Conservation (phyloP, 169 alveolate genomes). For the Babesia ovis region DNA sequence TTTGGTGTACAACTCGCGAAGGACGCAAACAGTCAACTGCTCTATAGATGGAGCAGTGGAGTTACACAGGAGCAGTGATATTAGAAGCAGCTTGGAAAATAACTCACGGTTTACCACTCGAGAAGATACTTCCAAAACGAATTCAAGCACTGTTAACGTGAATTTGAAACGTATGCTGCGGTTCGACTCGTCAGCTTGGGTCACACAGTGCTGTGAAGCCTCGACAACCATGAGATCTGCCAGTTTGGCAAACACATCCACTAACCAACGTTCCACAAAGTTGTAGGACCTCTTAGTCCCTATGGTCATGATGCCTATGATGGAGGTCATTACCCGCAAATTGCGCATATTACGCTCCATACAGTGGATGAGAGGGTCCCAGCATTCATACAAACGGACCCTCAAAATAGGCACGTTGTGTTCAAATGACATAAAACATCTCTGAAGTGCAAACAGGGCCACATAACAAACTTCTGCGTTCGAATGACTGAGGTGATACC, state of each 20-base stretch:
- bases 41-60: slow-evolving; percentile 30
- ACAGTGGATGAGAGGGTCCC: slow-evolving; percentile 53
- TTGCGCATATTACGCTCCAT: slow-evolving; percentile 25
- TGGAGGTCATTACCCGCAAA: slow-evolving; percentile 16
- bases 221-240: slow-evolving; percentile 40
- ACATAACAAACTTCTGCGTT: slow-evolving; percentile 7
- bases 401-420: slow-evolving; percentile 44
- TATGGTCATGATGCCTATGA: slow-evolving; percentile 38
- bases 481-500: slow-evolving; percentile 26
- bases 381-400: slow-evolving; percentile 41
- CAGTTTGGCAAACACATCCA: slow-evolving; percentile 25
- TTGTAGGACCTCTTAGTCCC: slow-evolving; percentile 12
- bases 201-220: slow-evolving; percentile 8
- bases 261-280: slow-evolving; percentile 51
- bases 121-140: slow-evolving; percentile 15
- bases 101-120: slow-evolving; percentile 37
- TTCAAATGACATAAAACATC: slow-evolving; percentile 12
- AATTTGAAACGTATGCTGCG: slow-evolving; percentile 43
- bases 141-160: slow-evolving; percentile 1
- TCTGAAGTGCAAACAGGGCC: slow-evolving; percentile 22
- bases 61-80: slow-evolving; percentile 29
- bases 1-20: slow-evolving; percentile 25
- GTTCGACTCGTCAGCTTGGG: slow-evolving; percentile 54
- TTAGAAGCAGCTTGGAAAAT: slow-evolving; percentile 25
- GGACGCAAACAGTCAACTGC: not conserved